Evolutionary conservation across 2,329 filamentous ascomycete species (phyloP), one percentile per base, ranked within the genome.

Genomic region (Ceratocystis eucalypticola): DNA sequence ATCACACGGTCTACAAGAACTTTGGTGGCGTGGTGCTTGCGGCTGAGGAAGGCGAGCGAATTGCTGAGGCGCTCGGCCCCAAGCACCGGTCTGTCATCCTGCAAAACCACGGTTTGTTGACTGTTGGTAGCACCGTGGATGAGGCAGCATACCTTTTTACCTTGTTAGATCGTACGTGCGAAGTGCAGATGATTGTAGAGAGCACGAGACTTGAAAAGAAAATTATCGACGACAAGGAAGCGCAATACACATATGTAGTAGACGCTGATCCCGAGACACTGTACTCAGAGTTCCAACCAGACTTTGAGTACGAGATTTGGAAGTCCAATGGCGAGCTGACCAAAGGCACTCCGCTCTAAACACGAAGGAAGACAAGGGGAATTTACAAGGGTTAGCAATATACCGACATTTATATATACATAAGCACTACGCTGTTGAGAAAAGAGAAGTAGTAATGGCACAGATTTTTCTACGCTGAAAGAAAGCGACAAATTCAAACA

Each of bases 131-230:
- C 0, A 88, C 85, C 0, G 85, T 88, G 0, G 86, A 88, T 67
- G 85, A 88, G 73, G 85, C 86, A 0, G 83, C 83, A 0, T 88
- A 83, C 70, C 72, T 87, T 12, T 87, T 86, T 71, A 82, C 80
- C 10, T 55, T n/a, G 55, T 59, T 75, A 70, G 74, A 76, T 61
- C 69, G 73, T 65, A 72, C 71, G 1, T 76, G 74, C 50, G 71
- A 75, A 64, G 71, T 74, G 3, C 74, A 76, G 69, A 67, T 76
- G 6, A 64, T 74, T 63, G 74, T 72, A 0, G 74, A 75, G 48
- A 71, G 70, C 8, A 65, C 73, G 0, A 69, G 72, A 0, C 55
- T 73, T 8, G 67, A 70, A 4, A 76, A 72, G 68, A 69, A 68
- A 7, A 57, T 68, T 6, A 74, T 78, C 12, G 71, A 70, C 5